Evolutionary conservation across 1,284 basidiomycete species (phyloP).

Genomic region (Vanrija sp.): DNA sequence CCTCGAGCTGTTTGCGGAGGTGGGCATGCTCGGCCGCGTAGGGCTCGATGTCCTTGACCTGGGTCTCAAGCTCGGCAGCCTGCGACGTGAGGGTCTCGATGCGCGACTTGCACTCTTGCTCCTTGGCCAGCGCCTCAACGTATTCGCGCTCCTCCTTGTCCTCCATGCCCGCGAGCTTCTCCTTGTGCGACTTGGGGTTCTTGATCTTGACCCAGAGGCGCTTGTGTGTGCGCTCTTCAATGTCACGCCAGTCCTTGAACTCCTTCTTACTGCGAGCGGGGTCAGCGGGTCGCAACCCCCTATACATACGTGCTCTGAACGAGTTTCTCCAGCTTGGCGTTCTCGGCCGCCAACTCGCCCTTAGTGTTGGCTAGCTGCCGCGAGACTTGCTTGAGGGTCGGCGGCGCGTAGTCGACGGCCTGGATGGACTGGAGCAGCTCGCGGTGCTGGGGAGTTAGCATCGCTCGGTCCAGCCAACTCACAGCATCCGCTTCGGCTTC

Average conservation of each 20-base stretch:
- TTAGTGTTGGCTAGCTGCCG: slow-evolving; percentile 9
- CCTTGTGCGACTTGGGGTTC: slow-evolving; percentile 10
- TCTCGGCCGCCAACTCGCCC: slow-evolving; percentile 10
- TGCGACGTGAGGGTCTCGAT: slow-evolving; percentile 17
- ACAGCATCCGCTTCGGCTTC: too few species aligned
- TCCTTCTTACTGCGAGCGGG: slow-evolving; percentile 12
- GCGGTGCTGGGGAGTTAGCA: slow-evolving; percentile 12
- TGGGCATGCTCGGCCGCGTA: slow-evolving; percentile 10
- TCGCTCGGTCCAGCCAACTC: too few species aligned
- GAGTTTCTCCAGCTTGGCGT: slow-evolving; percentile 8
- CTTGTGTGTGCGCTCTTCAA: slow-evolving; percentile 19
- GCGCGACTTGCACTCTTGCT: slow-evolving; percentile 16
- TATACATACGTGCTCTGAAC: slow-evolving; percentile 9
- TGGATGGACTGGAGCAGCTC: slow-evolving; percentile 19
- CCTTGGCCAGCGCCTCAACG: slow-evolving; percentile 17
- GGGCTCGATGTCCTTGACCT: slow-evolving; percentile 9
- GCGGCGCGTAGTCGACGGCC: slow-evolving; percentile 20
- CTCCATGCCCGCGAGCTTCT: slow-evolving; percentile 13
- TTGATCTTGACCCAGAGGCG: slow-evolving; percentile 22
- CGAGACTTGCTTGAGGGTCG: slow-evolving; percentile 15
- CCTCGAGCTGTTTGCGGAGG: slow-evolving; percentile 10
- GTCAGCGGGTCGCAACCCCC: background rate
- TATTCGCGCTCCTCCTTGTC: slow-evolving; percentile 27
- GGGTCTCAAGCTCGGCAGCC: slow-evolving; percentile 3
- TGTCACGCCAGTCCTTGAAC: slow-evolving; percentile 22